Base-by-base conservation (phyloP, 2,329 filamentous ascomycete species). In the Dactylonectria macrodidyma region DNA sequence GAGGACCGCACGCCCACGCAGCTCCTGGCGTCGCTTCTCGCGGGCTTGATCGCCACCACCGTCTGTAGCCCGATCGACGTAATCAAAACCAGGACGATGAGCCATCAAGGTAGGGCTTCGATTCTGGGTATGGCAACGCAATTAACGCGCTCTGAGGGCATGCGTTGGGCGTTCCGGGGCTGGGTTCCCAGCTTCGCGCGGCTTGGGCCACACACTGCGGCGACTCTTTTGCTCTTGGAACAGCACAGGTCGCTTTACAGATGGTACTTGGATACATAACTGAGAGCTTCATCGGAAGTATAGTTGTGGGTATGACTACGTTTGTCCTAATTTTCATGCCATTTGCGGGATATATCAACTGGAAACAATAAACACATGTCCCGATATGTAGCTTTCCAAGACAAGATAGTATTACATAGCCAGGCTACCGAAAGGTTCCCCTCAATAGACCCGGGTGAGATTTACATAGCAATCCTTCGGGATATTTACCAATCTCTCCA, bases 381-480 rank as follows among this genome's bases (percentile, higher is more conserved):
- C 56, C 34, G 36, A 22, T 62, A 33, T 12, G 26, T 62, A 16
- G 26, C 26, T 47, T 56, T n/a, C 51, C 36, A n/a, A 48, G 19
- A 56, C 51, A 56, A 24, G 3, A 16, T 14, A 7, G 26, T 30
- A 30, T 30, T 30, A 30, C 26, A 7, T 7, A 30, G 26, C 26
- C 26, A 44, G 9, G 36, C 2, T n/a, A 26, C 52, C 12, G 16
- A 50, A 51, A 33, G 38, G 19, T 30, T 3, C 22, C 16, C n/a
- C 16, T 59, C 51, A 65, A 16, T 30, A 7, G 4, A 58, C 19
- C 63, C 51, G 63, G 33, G 48, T 63, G 3, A 79, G 61, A 54
- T 74, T 78, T 24, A 76, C 71, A 30, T 76, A 76, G n/a, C 75
- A 77, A 36, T 73, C 48, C 55, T 68, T 74, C 5, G 77, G 77